phyloP scores from a whole-genome alignment of 2,329 filamentous ascomycete genomes.

The Parafenestella ontariensis region DNA sequence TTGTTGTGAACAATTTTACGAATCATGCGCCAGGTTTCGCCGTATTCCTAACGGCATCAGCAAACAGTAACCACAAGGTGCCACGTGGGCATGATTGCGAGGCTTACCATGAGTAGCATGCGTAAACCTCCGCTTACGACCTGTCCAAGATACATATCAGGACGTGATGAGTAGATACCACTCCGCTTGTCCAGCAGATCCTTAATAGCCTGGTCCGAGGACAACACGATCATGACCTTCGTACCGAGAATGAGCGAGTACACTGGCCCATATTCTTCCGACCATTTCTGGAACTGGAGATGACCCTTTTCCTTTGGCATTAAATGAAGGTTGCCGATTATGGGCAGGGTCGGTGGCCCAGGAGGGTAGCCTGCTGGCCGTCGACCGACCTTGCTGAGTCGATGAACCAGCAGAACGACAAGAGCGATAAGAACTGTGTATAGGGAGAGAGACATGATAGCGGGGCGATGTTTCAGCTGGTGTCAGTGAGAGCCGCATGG shows the following conservation, averaged over 20 bases:
- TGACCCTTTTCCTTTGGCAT: constrained; percentile 55
- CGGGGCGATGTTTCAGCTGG: no score
- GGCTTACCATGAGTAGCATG: constrained; percentile 20
- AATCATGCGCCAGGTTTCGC: constrained; percentile 21
- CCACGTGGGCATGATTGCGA: neutral
- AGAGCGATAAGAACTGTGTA: neutral
- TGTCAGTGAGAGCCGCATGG: no score
- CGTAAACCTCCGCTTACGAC: constrained; percentile 15
- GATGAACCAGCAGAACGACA: constrained; percentile 5
- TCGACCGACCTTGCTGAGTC: constrained; percentile 20
- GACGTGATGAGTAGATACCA: constrained; percentile 58
- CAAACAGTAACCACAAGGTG: neutral
- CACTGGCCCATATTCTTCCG: constrained; percentile 59
- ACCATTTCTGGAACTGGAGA: constrained; percentile 61
- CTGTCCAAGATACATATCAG: constrained; percentile 33
- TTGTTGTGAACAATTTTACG: constrained; percentile 28
- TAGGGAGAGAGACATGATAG: no score
- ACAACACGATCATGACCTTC: constrained; percentile 57
- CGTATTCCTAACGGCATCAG: constrained; percentile 18
- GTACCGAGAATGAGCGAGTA: constrained; percentile 61
- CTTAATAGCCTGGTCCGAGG: constrained; percentile 55
- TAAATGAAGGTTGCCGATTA: constrained; percentile 61
- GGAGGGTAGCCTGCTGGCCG: constrained; percentile 54
- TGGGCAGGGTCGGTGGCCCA: constrained; percentile 59
- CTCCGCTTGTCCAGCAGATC: constrained; percentile 61